Conservation (phyloP, 805 yeast genomes). For the Komagataella populi region DNA sequence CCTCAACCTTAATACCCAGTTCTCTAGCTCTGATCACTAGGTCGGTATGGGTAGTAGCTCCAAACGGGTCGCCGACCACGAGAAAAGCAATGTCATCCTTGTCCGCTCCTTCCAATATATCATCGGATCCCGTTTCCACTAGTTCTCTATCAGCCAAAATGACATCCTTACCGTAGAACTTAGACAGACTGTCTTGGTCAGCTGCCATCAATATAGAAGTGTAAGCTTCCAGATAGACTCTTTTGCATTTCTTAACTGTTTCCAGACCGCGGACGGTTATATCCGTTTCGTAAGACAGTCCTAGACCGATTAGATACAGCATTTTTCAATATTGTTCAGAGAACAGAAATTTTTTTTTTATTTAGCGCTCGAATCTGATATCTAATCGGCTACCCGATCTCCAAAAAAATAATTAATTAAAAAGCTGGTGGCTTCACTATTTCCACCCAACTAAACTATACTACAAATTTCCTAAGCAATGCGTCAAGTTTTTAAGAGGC, state of each 20-base stretch:
- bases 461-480: background rate
- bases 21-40: conserved; percentile 85
- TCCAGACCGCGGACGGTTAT: conserved; percentile 92
- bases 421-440: background rate
- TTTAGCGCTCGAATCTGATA: background rate
- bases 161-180: conserved; percentile 74
- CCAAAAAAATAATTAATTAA: background rate
- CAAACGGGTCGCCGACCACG: conserved; percentile 96
- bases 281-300: conserved; percentile 78
- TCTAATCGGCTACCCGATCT: background rate
- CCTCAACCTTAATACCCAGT: conserved; percentile 60
- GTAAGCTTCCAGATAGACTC: conserved; percentile 93
- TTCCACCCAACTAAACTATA: background rate
- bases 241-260: conserved; percentile 64
- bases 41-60: conserved; percentile 97
- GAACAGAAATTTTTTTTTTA: background rate
- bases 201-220: conserved; percentile 95
- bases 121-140: conserved; percentile 82
- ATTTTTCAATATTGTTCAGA: conserved; percentile 21
- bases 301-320: conserved; percentile 87
- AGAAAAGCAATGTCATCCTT: conserved; percentile 81
- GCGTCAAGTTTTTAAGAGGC: background rate
- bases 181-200: conserved; percentile 55
- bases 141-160: conserved; percentile 88
- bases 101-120: conserved; percentile 64